phyloP scores from a whole-genome alignment of 768 basidiomycete genomes.

The Glaciozyma martinii region DNA sequence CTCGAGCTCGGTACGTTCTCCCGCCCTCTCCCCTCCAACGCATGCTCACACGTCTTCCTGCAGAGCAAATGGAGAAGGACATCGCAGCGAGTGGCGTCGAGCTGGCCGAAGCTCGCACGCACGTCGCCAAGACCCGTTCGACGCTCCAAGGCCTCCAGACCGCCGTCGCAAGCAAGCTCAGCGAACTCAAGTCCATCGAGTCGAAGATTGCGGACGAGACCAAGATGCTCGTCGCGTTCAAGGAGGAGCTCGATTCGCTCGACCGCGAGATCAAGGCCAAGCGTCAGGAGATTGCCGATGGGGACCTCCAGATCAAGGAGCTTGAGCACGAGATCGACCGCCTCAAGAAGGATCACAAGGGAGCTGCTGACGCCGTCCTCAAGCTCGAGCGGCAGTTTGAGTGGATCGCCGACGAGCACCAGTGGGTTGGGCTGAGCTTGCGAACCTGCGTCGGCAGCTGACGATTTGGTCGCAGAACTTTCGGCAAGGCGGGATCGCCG shows the following conservation, averaged over 20 bases:
- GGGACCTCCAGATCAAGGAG: slow-evolving; percentile 57
- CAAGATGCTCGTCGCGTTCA: slow-evolving; percentile 77
- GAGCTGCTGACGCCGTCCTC: slow-evolving; percentile 48
- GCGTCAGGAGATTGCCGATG: slow-evolving; percentile 59
- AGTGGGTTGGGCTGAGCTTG: slow-evolving; percentile 50
- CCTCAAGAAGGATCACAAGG: slow-evolving; percentile 57
- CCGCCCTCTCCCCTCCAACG: not conserved
- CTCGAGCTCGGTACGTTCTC: slow-evolving; percentile 58
- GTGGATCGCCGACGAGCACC: slow-evolving; percentile 82
- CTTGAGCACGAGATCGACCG: slow-evolving; percentile 60
- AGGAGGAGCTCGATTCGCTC: slow-evolving; percentile 74
- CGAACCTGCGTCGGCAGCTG: not conserved
- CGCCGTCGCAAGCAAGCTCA: slow-evolving; percentile 41
- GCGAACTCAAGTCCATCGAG: slow-evolving; percentile 55
- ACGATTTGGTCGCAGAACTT: slow-evolving; percentile 50
- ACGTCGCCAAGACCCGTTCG: slow-evolving; percentile 50
- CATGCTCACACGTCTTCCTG: not conserved
- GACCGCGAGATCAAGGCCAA: slow-evolving; percentile 73
- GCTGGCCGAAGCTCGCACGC: slow-evolving; percentile 45
- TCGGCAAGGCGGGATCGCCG: slow-evolving; percentile 67
- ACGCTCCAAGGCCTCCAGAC: slow-evolving; percentile 55
- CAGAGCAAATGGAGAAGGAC: slow-evolving; percentile 75
- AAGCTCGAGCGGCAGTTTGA: slow-evolving; percentile 70
- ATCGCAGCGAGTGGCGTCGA: slow-evolving; percentile 49
- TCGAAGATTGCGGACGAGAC: slow-evolving; percentile 70